Percentiles rank a stretch among this genome's conserved stretches.
phyloP scores from a whole-genome alignment of 768 basidiomycete species.

The Punctularia strigosozonata region DNA sequence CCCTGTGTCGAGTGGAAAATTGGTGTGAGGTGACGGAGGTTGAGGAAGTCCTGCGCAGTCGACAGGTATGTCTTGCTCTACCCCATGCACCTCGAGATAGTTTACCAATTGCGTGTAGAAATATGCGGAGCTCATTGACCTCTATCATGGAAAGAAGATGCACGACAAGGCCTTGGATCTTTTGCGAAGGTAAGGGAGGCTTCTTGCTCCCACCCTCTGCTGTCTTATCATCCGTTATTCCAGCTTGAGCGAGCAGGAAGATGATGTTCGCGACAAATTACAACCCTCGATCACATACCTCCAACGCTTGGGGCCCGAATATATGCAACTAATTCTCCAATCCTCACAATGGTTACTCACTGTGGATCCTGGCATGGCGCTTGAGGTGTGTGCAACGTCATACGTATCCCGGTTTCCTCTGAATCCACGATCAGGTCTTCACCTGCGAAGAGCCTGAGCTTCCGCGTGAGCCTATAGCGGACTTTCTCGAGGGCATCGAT shows the following conservation, averaged over 20 bases:
- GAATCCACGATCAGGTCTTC: conserved; percentile 54
- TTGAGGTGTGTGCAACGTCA: conserved; percentile 40
- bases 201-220: not conserved
- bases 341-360: conserved; percentile 82
- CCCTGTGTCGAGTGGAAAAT: conserved; percentile 82
- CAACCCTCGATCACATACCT: conserved; percentile 80
- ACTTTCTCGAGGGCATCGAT: conserved; percentile 66
- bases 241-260: conserved; percentile 73
- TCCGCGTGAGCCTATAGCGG: conserved; percentile 62
- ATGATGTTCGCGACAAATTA: conserved; percentile 68
- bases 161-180: conserved; percentile 78
- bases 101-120: conserved; percentile 40
- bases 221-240: not conserved
- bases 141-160: conserved; percentile 95
- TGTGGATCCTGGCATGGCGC: conserved; percentile 56
- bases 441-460: conserved; percentile 91
- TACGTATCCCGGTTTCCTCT: not conserved
- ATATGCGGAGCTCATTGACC: conserved; percentile 78
- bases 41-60: conserved; percentile 71
- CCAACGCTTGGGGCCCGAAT: conserved; percentile 77
- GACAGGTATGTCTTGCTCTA: conserved; percentile 46
- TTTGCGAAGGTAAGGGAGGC: conserved; percentile 73
- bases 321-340: conserved; percentile 72
- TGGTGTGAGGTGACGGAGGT: conserved; percentile 97
- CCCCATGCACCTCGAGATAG: not conserved